Percentiles rank a stretch among this genome's conserved stretches.
Conservation (phyloP, 164 flowering plant species). For the Brasenia schreberi region DNA sequence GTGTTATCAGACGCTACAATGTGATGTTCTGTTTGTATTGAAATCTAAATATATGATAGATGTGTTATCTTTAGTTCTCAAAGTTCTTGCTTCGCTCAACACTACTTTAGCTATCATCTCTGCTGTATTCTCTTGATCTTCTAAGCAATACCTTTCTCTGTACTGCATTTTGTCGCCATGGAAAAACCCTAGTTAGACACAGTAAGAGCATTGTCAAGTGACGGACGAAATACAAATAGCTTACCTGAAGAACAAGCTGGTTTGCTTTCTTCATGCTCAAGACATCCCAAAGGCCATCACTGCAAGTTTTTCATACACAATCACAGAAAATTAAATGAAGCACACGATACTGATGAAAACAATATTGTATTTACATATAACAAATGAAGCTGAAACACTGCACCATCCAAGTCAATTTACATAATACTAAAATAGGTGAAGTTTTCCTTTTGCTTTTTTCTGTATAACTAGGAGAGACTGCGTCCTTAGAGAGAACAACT, state of each 20-base stretch:
- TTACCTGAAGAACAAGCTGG: conserved; percentile 77
- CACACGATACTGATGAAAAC: too few relatives aligned
- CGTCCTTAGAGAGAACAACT: too few relatives aligned
- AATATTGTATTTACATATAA: too few relatives aligned
- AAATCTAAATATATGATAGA: conserved; percentile 79
- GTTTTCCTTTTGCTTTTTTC: too few relatives aligned
- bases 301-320: conserved; percentile 12
- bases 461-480: too few relatives aligned
- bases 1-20: conserved; percentile 17
- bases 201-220: background rate
- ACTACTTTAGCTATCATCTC: conserved; percentile 64
- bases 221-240: background rate
- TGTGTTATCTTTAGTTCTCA: conserved; percentile 92
- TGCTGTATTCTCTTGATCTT: conserved; percentile 32
- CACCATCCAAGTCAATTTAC: too few relatives aligned
- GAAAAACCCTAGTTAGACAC: background rate
- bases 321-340: background rate
- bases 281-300: conserved; percentile 99
- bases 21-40: conserved; percentile 22
- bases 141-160: conserved; percentile 26
- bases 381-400: too few relatives aligned
- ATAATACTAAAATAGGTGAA: too few relatives aligned
- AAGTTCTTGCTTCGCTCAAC: conserved; percentile 70
- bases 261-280: conserved; percentile 55
- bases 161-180: conserved; percentile 20